Conservation (phyloP, 495 filamentous ascomycete genomes). For the Friedmanniomyces simplex region DNA sequence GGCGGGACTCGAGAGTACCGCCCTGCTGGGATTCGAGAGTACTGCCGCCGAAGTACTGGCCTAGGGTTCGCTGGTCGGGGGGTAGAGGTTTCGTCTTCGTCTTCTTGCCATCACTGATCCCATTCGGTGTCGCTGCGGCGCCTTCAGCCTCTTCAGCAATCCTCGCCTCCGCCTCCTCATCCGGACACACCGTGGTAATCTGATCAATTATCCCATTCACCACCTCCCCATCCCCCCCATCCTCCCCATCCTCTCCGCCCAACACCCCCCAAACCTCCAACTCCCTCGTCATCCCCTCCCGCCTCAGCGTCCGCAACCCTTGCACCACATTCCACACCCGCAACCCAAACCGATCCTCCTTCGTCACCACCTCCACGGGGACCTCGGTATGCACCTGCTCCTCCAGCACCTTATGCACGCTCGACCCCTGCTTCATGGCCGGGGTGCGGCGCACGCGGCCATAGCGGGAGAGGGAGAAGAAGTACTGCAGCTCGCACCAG, state of each 20-base stretch:
- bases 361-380: conserved; percentile 55
- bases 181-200: conserved; percentile 66
- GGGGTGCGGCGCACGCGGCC: conserved; percentile 63
- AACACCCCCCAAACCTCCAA: conserved; percentile 86
- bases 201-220: conserved; percentile 86
- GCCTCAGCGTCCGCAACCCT: conserved; percentile 64
- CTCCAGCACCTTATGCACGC: conserved; percentile 73
- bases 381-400: conserved; percentile 73
- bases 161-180: conserved; percentile 51
- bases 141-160: conserved; percentile 4
- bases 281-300: conserved; percentile 76
- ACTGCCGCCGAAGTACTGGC: conserved; percentile 11
- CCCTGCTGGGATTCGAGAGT: background rate
- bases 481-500: conserved; percentile 95
- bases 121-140: background rate
- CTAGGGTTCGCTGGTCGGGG: conserved; percentile 37
- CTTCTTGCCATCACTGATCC: background rate
- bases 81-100: conserved; percentile 27
- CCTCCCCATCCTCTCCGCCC: conserved; percentile 57
- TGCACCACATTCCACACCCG: conserved; percentile 88
- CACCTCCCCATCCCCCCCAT: conserved; percentile 51
- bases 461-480: conserved; percentile 66
- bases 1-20: background rate
- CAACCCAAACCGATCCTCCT: conserved; percentile 75
- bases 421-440: conserved; percentile 72